These are phyloP conservation scores for Xylariaceae sp. DNA, from an alignment of 2,329 filamentous ascomycete species.

Conservation along the genomic window DNA sequence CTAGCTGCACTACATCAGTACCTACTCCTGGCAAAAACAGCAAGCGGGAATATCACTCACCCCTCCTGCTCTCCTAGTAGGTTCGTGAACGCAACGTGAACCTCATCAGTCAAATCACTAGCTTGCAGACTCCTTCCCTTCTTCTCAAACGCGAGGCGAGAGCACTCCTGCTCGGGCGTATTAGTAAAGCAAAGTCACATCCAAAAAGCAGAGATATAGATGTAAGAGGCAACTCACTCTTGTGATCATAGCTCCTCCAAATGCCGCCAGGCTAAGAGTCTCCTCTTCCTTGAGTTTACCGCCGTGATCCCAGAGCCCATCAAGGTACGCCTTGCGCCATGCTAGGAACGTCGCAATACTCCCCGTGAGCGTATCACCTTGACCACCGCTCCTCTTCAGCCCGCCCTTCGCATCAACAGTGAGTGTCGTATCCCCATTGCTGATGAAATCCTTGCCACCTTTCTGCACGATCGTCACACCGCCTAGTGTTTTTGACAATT, in stretches of 20 bases:
- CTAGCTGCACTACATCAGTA: no score
- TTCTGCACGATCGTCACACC: constrained; percentile 93
- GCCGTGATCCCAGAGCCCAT: constrained; percentile 71
- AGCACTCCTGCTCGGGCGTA: constrained; percentile 63
- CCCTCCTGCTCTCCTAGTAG: constrained; percentile 67
- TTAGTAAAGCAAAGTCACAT: not conserved
- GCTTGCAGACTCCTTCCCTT: constrained; percentile 88
- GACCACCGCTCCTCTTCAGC: constrained; percentile 85
- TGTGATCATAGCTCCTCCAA: constrained; percentile 83
- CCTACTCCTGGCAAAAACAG: no score
- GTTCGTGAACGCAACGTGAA: constrained; percentile 76
- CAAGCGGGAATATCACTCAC: constrained; percentile 1
- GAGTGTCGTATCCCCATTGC: constrained; percentile 73
- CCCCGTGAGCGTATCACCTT: constrained; percentile 93
- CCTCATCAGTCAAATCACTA: constrained; percentile 86
- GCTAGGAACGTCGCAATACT: constrained; percentile 83
- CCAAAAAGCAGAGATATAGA: not conserved
- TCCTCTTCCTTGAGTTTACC: constrained; percentile 51
- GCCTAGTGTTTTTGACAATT: constrained; percentile 70
- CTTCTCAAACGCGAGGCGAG: constrained; percentile 79
- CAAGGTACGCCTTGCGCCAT: constrained; percentile 84
- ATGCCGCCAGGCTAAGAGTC: constrained; percentile 75
- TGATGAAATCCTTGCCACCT: constrained; percentile 77
- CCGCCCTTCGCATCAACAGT: constrained; percentile 77
- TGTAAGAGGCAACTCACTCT: constrained; percentile 52